Evolutionary conservation across 495 filamentous ascomycete genomes (phyloP), one percentile per base, ranked within the genome.

Genomic region (Delitschia confertaspora): DNA sequence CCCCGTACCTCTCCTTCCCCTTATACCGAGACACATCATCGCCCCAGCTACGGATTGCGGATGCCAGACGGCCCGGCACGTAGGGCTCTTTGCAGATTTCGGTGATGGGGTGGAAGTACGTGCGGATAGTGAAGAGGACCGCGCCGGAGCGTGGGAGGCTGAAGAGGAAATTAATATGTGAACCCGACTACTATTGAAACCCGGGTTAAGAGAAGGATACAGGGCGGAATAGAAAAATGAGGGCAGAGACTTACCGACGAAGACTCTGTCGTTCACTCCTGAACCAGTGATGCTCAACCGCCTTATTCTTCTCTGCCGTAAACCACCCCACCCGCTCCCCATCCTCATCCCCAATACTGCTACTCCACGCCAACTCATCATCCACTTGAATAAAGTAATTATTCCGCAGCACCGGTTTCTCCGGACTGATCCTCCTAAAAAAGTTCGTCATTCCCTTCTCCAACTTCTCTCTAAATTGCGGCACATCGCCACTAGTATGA

Each of bases 1-100:
- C 80, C 47, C 73, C 71, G 65, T 85, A 93, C 58, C 69, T 76
- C 56, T 86, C 84, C 66, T 72, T 80, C 14, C 88, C 87, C 67
- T 93, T 93, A 61, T 95, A 93, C 63, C 65, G 66, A 23, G 74
- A 73, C 7, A 93, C 87, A 70, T 91, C 83, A 36, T 85, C 79
- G 1, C 82, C 83, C 88, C 87, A 93, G 64, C 84, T 93, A 45
- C 88, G 64, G 25, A 65, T 51, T 36, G 60, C 64, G 9, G 53
- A 55, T 16, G 62, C 64, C 18, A 67, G 37, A 13, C 64, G 45
- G 3, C 64, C 62, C 4, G 64, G 62, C 11, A 67, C 60, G 47
- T 62, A 60, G 11, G 49, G 49, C 55, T 67, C 64, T 25, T 57
- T 41, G 24, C 57, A 61, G 30, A 67, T 58, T 26, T 65, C 62